Conservation (phyloP, 2,329 filamentous ascomycete species). For the Cucurbitaria berberidis region DNA sequence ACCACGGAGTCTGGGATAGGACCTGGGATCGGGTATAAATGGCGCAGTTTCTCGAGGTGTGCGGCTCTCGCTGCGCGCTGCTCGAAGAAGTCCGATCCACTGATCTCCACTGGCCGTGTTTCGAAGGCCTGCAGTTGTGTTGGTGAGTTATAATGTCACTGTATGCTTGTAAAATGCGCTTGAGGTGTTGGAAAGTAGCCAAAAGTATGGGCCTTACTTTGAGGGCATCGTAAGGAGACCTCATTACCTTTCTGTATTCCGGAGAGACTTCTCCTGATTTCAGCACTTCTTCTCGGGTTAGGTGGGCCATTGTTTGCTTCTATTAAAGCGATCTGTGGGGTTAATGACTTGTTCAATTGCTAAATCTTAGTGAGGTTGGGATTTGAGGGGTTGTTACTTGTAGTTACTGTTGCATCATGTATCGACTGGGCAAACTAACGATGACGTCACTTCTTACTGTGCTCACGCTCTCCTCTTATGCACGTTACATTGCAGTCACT, state of each 20-base stretch:
- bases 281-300: slow-evolving; percentile 34
- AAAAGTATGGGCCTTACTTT: neutral
- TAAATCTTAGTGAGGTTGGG: no score
- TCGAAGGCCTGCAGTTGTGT: slow-evolving; percentile 27
- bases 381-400: no score
- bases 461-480: neutral
- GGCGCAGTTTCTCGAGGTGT: slow-evolving; percentile 36
- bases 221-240: neutral
- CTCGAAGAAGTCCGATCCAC: slow-evolving; percentile 23
- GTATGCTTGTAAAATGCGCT: neutral
- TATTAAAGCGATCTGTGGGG: neutral
- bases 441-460: neutral
- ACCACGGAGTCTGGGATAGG: slow-evolving; percentile 37
- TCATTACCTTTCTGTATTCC: slow-evolving; percentile 29
- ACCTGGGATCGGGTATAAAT: slow-evolving; percentile 40
- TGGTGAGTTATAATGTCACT: neutral
- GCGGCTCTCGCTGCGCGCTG: slow-evolving; percentile 29
- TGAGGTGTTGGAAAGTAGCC: neutral
- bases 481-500: neutral
- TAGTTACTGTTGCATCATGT: neutral
- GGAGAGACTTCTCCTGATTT: slow-evolving; percentile 24
- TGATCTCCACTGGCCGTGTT: slow-evolving; percentile 27
- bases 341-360: no score
- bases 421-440: neutral
- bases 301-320: slow-evolving; percentile 30